phyloP scores from a whole-genome alignment of 75 land plant species.

The Pinus tabuliformis region DNA sequence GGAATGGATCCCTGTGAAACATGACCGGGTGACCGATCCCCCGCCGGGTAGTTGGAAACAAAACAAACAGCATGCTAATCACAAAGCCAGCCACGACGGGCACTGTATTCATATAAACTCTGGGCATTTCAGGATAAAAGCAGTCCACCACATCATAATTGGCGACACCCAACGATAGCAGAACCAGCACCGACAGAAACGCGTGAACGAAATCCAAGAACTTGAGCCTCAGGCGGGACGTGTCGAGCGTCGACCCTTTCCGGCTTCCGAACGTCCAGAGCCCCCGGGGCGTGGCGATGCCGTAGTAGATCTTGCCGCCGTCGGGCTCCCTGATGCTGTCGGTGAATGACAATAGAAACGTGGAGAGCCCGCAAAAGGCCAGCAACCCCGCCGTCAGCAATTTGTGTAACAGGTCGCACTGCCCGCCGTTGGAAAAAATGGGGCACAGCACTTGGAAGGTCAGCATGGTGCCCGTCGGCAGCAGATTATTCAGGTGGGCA shows the following conservation, averaged over 20 bases:
- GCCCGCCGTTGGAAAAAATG: conserved; percentile 21
- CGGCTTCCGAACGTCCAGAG: conserved; percentile 13
- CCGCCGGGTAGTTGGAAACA: conserved; percentile 39
- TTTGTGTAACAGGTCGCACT: conserved; percentile 10
- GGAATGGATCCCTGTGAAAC: not conserved
- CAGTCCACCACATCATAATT: conserved; percentile 35
- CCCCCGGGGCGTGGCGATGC: conserved; percentile 17
- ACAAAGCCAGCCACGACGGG: conserved; percentile 47
- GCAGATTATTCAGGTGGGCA: conserved; percentile 21
- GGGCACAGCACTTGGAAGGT: conserved; percentile 34
- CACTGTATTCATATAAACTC: conserved; percentile 27
- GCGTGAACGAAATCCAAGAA: conserved; percentile 20
- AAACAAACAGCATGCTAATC: conserved; percentile 42
- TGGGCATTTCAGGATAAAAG: conserved; percentile 29
- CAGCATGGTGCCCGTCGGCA: conserved; percentile 32
- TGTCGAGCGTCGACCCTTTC: not conserved
- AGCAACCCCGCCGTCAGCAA: conserved; percentile 14
- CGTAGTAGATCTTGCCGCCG: conserved; percentile 28
- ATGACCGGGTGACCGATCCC: conserved; percentile 50
- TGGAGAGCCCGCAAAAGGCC: conserved; percentile 7
- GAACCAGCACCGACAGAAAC: conserved; percentile 22
- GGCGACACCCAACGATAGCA: conserved; percentile 33
- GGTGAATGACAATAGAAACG: conserved; percentile 16
- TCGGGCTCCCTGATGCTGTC: conserved; percentile 29
- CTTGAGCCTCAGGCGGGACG: conserved; percentile 8